These are phyloP conservation scores for Epichloe hybrida DNA, from an alignment of 2,329 filamentous ascomycete species.

Conservation along the genomic window DNA sequence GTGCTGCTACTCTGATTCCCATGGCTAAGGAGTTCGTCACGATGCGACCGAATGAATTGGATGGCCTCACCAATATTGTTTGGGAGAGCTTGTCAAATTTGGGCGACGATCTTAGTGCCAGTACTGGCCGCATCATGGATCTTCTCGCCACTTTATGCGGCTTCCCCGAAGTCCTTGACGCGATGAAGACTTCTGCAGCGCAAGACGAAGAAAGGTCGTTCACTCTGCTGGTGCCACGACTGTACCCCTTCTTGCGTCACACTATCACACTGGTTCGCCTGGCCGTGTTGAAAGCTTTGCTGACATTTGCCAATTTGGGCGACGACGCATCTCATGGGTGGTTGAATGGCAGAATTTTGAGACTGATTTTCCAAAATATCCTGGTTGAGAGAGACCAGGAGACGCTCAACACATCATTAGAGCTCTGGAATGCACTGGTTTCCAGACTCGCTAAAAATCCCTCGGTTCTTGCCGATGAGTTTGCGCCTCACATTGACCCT, in stretches of 20 bases:
- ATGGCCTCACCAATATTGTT: constrained; percentile 79
- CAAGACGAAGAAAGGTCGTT: constrained; percentile 81
- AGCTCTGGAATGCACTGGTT: constrained; percentile 75
- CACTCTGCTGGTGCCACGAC: constrained; percentile 75
- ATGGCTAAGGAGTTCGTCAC: constrained; percentile 92
- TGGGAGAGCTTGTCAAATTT: constrained; percentile 95
- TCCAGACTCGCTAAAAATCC: constrained; percentile 52
- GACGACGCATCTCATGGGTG: constrained; percentile 71
- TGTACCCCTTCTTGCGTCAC: constrained; percentile 92
- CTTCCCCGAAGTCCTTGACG: constrained; percentile 80
- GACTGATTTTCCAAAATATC: constrained; percentile 88
- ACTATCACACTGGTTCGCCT: constrained; percentile 93
- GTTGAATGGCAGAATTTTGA: constrained; percentile 79
- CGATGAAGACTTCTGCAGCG: constrained; percentile 83
- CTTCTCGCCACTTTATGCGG: constrained; percentile 88
- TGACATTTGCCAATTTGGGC: constrained; percentile 84
- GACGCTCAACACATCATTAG: constrained; percentile 68
- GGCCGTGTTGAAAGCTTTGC: constrained; percentile 80
- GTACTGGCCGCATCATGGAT: constrained; percentile 97
- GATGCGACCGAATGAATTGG: constrained; percentile 63
- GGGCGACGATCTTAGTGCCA: constrained; percentile 93
- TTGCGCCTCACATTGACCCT: constrained; percentile 62
- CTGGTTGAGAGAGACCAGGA: constrained; percentile 81
- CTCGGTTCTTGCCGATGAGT: constrained; percentile 55
- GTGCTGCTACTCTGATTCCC: constrained; percentile 90